These are phyloP conservation scores for Ceratobasidium sp. DNA, from an alignment of 1,284 basidiomycete species.

Conservation along the genomic window DNA sequence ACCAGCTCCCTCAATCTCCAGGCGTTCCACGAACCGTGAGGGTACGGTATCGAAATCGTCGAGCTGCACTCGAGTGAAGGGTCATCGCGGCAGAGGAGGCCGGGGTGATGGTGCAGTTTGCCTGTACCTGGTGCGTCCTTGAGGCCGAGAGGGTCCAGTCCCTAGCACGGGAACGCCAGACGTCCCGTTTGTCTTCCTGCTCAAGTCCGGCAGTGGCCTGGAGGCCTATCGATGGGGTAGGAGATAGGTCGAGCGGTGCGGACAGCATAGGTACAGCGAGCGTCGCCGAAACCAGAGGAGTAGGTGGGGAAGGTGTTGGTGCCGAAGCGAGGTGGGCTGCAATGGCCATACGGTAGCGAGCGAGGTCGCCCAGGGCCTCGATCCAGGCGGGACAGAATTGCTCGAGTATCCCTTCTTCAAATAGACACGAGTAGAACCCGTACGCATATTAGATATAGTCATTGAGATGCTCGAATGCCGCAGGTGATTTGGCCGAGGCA, in stretches of 20 bases:
- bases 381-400: too few species aligned
- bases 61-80: conserved; percentile 94
- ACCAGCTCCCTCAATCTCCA: conserved; percentile 74
- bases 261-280: conserved; percentile 51
- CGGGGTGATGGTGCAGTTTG: conserved; percentile 93
- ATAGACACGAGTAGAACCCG: too few species aligned
- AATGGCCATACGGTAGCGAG: too few species aligned
- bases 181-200: conserved; percentile 90
- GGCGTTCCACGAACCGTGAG: conserved; percentile 86
- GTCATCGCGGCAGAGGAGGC: conserved; percentile 83
- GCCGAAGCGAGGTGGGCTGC: too few species aligned
- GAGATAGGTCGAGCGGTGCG: conserved; percentile 73
- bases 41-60: conserved; percentile 89
- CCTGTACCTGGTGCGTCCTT: conserved; percentile 91
- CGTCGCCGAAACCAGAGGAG: conserved; percentile 16
- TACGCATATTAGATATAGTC: conserved; percentile 97
- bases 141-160: conserved; percentile 92
- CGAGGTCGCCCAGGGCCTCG: too few species aligned
- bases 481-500: conserved; percentile 72
- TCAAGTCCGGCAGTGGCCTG: conserved; percentile 83
- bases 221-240: conserved; percentile 84
- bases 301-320: conserved; percentile 47
- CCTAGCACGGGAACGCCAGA: conserved; percentile 89
- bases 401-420: too few species aligned
- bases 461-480: too few species aligned